These are phyloP conservation scores for Lactarius sp. DNA, from an alignment of 768 basidiomycete species.

Conservation along the genomic window DNA sequence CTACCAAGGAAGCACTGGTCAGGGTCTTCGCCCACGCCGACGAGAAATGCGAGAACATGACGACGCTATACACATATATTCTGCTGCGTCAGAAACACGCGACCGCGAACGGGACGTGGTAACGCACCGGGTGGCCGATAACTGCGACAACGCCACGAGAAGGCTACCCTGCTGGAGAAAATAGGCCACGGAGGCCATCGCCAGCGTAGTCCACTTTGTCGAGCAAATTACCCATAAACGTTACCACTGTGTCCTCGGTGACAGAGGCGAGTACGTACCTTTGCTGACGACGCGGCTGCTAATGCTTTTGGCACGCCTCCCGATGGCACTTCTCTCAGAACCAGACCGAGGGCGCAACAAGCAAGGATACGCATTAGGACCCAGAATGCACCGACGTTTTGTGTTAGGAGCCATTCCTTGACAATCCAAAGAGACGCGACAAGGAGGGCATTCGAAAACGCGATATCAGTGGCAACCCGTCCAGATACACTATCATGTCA, in stretches of 20 bases:
- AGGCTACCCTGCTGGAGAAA: conserved; percentile 66
- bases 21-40: conserved; percentile 58
- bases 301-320: conserved; percentile 50
- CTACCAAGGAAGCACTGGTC: conserved; percentile 44
- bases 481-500: conserved; percentile 17
- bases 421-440: conserved; percentile 57
- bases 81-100: neutral
- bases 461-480: conserved; percentile 35
- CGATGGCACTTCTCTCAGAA: conserved; percentile 55
- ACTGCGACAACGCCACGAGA: conserved; percentile 61
- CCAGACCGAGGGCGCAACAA: conserved; percentile 59
- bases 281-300: conserved; percentile 37
- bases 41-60: conserved; percentile 67
- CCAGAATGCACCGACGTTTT: conserved; percentile 72
- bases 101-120: neutral
- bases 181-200: conserved; percentile 58
- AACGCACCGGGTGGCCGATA: conserved; percentile 61
- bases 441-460: conserved; percentile 59
- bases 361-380: conserved; percentile 67
- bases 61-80: conserved; percentile 42
- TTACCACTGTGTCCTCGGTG: neutral
- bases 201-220: conserved; percentile 64
- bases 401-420: conserved; percentile 62
- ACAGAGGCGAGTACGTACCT: conserved; percentile 40
- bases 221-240: conserved; percentile 21